Evolutionary conservation across 2,329 filamentous ascomycete genomes (phyloP).

Genomic region (Cryphonectria carpinicola): DNA sequence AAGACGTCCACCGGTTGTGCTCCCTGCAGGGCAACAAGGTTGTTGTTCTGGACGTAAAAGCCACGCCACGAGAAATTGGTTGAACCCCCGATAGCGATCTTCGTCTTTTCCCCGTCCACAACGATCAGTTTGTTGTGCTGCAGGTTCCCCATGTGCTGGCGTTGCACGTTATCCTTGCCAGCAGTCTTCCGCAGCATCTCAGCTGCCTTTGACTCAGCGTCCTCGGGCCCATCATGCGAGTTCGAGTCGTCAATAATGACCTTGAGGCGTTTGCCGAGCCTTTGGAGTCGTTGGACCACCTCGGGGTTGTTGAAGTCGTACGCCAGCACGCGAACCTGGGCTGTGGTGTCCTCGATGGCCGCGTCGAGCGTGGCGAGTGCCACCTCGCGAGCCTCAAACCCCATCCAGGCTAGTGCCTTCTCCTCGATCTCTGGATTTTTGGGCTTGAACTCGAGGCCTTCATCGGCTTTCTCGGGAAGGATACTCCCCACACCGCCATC

Average conservation of each 20-base stretch:
- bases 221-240: slow-evolving; percentile 22
- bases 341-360: slow-evolving; percentile 31
- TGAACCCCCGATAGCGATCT: slow-evolving; percentile 32
- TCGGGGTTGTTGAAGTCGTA: slow-evolving; percentile 34
- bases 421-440: slow-evolving; percentile 30
- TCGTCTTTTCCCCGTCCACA: slow-evolving; percentile 30
- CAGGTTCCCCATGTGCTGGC: slow-evolving; percentile 32
- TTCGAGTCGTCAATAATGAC: slow-evolving; percentile 33
- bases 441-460: slow-evolving; percentile 31
- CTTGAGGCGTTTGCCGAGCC: slow-evolving; percentile 30
- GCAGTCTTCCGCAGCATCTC: slow-evolving; percentile 29
- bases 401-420: slow-evolving; percentile 32
- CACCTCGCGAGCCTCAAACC: slow-evolving; percentile 31
- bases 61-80: slow-evolving; percentile 33
- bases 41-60: slow-evolving; percentile 33
- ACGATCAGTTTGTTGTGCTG: slow-evolving; percentile 32
- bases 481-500: slow-evolving; percentile 30
- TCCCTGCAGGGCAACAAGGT: slow-evolving; percentile 29
- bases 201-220: slow-evolving; percentile 30
- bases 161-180: slow-evolving; percentile 30
- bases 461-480: slow-evolving; percentile 31
- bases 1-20: slow-evolving; percentile 29
- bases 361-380: slow-evolving; percentile 30
- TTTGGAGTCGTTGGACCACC: slow-evolving; percentile 31
- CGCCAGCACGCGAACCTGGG: slow-evolving; percentile 31